Evolutionary conservation across 768 basidiomycete genomes (phyloP), one percentile per base, ranked within the genome.

Genomic region (Mycena latifolia): DNA sequence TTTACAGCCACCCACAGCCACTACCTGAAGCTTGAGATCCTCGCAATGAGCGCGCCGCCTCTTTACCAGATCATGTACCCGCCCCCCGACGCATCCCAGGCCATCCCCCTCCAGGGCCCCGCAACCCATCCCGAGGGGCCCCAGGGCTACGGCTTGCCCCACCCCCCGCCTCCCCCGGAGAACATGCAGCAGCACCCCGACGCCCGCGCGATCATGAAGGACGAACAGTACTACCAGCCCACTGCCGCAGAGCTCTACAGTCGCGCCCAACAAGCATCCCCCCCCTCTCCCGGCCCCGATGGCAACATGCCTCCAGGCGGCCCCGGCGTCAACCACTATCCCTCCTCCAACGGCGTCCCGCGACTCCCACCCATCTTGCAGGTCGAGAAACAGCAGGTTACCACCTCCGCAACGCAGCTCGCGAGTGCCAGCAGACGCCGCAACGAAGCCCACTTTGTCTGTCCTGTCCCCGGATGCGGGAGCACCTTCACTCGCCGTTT

Each of bases 401-500:
- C 96, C 45, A 97, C 96, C 24, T 91, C 91, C 18, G 96, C 96
- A 27, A 98, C 96, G 1, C 95, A 96, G 77, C 85, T 92, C 3
- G 96, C 96, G 15, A 95, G 94, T 75, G 93, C 93, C 55, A 95
- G 92, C 76, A 85, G 96, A 58, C 83, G 96, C 54, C 85, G 94
- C 72, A 96, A 96, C 74, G 94, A 95, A 76, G 96, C 96, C 0
- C 89, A 94, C 72, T 98, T 97, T 78, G 86, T 90, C 65, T 98
- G 96, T 78, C 96, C 96, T 6, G 94, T 98, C 18, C 93, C 94
- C 12, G 95, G 95, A 15, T 98, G 96, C 81, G 95, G 94, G 48
- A 95, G 94, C 77, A 97, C 96, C n/a, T 98, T 98, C 79, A 98
- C 96, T 73, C 89, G 94, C 75, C 86, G 93, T 61, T 95, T 95